phyloP scores from a whole-genome alignment of 352 stramenopile species.

The Globisporangium paddicum region DNA sequence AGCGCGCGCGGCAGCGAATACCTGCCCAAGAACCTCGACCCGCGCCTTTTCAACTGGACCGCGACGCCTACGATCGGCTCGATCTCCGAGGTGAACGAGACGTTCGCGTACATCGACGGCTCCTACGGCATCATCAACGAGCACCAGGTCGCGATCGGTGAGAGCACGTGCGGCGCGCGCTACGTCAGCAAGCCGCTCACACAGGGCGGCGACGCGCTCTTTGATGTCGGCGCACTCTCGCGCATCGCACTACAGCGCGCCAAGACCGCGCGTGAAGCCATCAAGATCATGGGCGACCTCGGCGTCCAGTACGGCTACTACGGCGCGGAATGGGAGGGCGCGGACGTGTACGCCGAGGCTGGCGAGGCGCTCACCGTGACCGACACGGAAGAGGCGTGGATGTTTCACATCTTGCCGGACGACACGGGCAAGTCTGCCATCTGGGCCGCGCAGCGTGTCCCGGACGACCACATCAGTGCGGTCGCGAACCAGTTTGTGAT shows the following conservation, averaged over 20 bases:
- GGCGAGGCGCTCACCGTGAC: slow-evolving; percentile 90
- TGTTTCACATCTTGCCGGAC: slow-evolving; percentile 95
- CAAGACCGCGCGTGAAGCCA: slow-evolving; percentile 71
- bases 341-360: slow-evolving; percentile 55
- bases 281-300: slow-evolving; percentile 92
- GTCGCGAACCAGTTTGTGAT: slow-evolving; percentile 96
- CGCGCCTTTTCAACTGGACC: slow-evolving; percentile 64
- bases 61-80: slow-evolving; percentile 50
- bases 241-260: slow-evolving; percentile 86
- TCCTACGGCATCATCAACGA: slow-evolving; percentile 84
- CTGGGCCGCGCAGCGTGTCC: slow-evolving; percentile 92
- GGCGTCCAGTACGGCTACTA: slow-evolving; percentile 93
- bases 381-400: slow-evolving; percentile 90
- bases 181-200: slow-evolving; percentile 58
- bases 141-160: slow-evolving; percentile 72
- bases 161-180: slow-evolving; percentile 71
- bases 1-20: slow-evolving; percentile 55
- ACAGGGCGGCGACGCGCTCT: slow-evolving; percentile 79
- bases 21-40: slow-evolving; percentile 57
- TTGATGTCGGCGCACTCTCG: slow-evolving; percentile 86
- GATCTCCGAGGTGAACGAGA: slow-evolving; percentile 60
- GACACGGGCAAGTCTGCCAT: slow-evolving; percentile 90
- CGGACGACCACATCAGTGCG: slow-evolving; percentile 74
- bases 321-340: slow-evolving; percentile 78
- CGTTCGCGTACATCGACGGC: slow-evolving; percentile 79